Base-by-base conservation (phyloP, 2,329 filamentous ascomycete genomes). In the Ceratocystis cubensis region DNA sequence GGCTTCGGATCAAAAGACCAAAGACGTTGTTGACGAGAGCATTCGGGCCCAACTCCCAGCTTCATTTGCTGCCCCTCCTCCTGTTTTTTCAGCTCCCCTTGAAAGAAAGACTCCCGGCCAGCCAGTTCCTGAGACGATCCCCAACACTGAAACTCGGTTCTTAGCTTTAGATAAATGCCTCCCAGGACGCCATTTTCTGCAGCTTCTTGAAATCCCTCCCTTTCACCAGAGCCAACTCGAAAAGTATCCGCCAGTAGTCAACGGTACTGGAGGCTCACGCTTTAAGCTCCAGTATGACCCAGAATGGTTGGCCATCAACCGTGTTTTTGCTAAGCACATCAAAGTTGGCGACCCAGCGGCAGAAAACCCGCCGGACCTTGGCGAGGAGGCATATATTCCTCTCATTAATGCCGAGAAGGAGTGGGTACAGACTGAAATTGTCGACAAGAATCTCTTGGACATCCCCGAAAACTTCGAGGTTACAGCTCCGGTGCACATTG, bases 261-360 rank as follows among this genome's bases (percentile, higher is more conserved):
- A 71, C 13, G 66, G 68, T 3, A 66, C 65, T 0, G 71, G 72
- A 22, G 84, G 84, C 0, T 82, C 84, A 70, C 84, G 85, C 0
- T 82, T 84, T 70, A 79, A 77, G 10, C 80, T 96, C 0, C 78
- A 85, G 61, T 97, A 99, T 73, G 94, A 99, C 74, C 84, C 87
- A 10, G 94, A 99, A 77, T 99, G 93, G 93, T 85, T 99, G 6
- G 88, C 94, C 53, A 96, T 99, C 70, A 92, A 87, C 13, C 88
- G 93, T 53, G 87, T 86, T 6, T 95, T 97, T 72, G 84, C 88
- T 50, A 71, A 79, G 2, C 80, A 84, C 50, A 79, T 94, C 1
- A 75, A 78, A 1, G 77, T 93, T 46, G 88, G 89, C 67, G 79
- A 87, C 69, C 79, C 79, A 4, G 73, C 76, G 6, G 80, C 82